phyloP scores from a whole-genome alignment of 1,284 basidiomycete genomes.

The Ceratorhiza oryzae-sativae region DNA sequence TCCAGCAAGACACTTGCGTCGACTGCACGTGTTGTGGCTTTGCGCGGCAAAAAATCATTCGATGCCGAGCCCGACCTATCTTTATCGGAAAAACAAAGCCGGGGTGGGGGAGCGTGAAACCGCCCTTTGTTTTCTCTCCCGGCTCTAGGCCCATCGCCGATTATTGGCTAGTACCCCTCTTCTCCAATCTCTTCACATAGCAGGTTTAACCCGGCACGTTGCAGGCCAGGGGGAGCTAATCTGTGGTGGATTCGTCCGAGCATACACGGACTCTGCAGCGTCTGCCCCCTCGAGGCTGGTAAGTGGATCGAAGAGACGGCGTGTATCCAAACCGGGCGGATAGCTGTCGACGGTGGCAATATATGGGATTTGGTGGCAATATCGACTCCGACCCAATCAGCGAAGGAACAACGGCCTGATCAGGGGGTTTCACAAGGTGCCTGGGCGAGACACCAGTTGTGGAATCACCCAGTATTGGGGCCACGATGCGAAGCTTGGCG shows the following conservation, averaged over 20 bases:
- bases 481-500: conserved; percentile 19
- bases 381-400: neutral
- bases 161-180: conserved; percentile 5
- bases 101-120: conserved; percentile 14
- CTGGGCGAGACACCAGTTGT: conserved; percentile 26
- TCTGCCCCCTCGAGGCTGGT: neutral
- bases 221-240: neutral
- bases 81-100: conserved; percentile 28
- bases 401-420: neutral
- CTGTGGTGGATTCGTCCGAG: neutral
- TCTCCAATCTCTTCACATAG: conserved; percentile 9
- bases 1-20: neutral
- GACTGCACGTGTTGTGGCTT: conserved; percentile 3
- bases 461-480: conserved; percentile 5
- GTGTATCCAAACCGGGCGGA: neutral
- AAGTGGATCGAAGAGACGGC: neutral
- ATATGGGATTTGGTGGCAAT: no score
- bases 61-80: conserved; percentile 1
- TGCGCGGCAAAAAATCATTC: neutral
- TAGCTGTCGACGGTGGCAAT: conserved; percentile 1
- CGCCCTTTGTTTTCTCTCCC: conserved; percentile 27
- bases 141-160: conserved; percentile 19
- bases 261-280: neutral
- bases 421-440: conserved; percentile 4
- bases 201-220: conserved; percentile 23